Evolutionary conservation across 1,139 yeast genomes (phyloP).

Genomic region (Kodamaea plutei): DNA sequence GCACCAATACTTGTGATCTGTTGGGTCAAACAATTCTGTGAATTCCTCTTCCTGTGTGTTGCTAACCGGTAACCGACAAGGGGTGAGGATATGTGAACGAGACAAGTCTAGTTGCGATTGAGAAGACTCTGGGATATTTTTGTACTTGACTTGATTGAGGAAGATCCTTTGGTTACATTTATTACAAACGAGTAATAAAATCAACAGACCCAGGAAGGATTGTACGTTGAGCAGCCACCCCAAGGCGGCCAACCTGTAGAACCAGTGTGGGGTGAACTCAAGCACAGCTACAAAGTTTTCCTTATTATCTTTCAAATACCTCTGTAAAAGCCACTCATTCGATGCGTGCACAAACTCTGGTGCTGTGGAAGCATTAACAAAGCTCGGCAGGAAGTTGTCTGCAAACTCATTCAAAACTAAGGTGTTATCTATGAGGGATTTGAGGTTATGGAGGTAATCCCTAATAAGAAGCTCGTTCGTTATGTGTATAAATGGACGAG

Average conservation of each 20-base stretch:
- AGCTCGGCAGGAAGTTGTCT: slow-evolving; percentile 8
- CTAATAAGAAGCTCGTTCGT: slow-evolving; percentile 28
- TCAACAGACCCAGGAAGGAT: slow-evolving; percentile 23
- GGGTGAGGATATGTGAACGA: slow-evolving; percentile 27
- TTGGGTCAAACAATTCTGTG: slow-evolving; percentile 19
- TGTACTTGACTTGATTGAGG: slow-evolving; percentile 14
- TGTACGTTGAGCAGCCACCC: slow-evolving; percentile 40
- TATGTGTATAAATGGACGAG: slow-evolving; percentile 29
- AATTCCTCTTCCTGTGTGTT: slow-evolving; percentile 4
- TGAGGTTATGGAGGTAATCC: slow-evolving; percentile 27
- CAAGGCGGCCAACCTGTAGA: slow-evolving; percentile 29
- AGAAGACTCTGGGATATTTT: slow-evolving; percentile 1
- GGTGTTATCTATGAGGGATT: slow-evolving; percentile 27
- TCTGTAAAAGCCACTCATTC: slow-evolving; percentile 28
- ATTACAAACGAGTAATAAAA: slow-evolving; percentile 31
- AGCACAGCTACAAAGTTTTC: slow-evolving; percentile 28
- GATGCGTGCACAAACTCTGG: slow-evolving; percentile 21
- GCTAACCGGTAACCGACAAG: slow-evolving; percentile 27
- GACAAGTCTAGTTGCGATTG: slow-evolving; percentile 13
- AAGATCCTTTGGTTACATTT: slow-evolving; percentile 37
- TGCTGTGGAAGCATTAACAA: slow-evolving; percentile 7
- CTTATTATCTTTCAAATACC: slow-evolving; percentile 30
- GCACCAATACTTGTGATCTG: slow-evolving; percentile 40
- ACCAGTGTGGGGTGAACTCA: slow-evolving; percentile 27
- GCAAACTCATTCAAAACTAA: slow-evolving; percentile 16